Conservation (phyloP, 805 yeast genomes). For the Starmerella floricola region DNA sequence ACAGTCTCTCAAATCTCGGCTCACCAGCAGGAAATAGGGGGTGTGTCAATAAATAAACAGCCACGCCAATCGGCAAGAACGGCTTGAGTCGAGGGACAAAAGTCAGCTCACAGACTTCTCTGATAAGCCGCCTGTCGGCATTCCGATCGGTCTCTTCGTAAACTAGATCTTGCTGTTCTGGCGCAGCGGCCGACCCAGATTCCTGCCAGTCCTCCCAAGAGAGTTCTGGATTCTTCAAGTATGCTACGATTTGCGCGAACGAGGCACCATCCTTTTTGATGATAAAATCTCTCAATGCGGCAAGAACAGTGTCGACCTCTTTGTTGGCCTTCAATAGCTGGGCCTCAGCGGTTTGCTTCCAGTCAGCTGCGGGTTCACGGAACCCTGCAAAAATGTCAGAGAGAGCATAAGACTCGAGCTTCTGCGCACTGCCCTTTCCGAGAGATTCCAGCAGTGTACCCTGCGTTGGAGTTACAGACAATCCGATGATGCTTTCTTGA, state of each 20-base stretch:
- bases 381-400: slow-evolving; percentile 30
- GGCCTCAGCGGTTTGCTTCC: slow-evolving; percentile 4
- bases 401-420: slow-evolving; percentile 12
- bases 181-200: slow-evolving; percentile 15
- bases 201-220: slow-evolving; percentile 14
- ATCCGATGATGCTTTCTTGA: slow-evolving; percentile 17
- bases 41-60: slow-evolving; percentile 71
- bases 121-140: slow-evolving; percentile 48
- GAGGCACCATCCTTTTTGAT: slow-evolving; percentile 19
- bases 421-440: slow-evolving; percentile 18
- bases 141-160: slow-evolving; percentile 56
- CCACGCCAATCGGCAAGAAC: slow-evolving; percentile 42
- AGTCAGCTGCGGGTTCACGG: slow-evolving; percentile 21
- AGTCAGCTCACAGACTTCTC: slow-evolving; percentile 35
- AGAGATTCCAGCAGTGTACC: slow-evolving; percentile 22
- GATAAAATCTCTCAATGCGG: slow-evolving; percentile 37
- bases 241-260: slow-evolving; percentile 17
- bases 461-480: slow-evolving; percentile 17
- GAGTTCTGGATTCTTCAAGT: slow-evolving; percentile 14
- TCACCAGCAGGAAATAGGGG: slow-evolving; percentile 61
- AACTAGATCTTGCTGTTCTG: slow-evolving; percentile 33
- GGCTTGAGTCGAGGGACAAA: slow-evolving; percentile 25
- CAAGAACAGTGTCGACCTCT: slow-evolving; percentile 32
- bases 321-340: slow-evolving; percentile 34
- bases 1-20: slow-evolving; percentile 36